Evolutionary conservation across 257 asterid species (phyloP).

Genomic region (Nicotiana noctiflora): DNA sequence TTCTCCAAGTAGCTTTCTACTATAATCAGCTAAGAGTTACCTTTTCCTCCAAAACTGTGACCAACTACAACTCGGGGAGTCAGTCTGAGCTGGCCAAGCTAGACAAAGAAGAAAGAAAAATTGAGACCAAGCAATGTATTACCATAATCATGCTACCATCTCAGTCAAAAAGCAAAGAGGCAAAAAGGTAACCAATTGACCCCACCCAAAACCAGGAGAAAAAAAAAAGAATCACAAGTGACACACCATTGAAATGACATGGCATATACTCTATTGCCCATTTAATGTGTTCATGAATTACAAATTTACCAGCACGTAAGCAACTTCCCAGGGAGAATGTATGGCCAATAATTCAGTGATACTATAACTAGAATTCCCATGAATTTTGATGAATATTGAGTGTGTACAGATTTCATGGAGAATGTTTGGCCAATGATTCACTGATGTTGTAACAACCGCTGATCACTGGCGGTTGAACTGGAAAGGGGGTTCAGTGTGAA

Average conservation of each 20-base stretch:
- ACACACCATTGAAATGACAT: background rate
- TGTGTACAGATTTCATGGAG: too few relatives aligned
- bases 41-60: constrained; percentile 99
- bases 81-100: constrained; percentile 84
- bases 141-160: background rate
- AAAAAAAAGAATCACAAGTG: background rate
- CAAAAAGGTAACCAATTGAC: background rate
- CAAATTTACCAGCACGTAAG: background rate
- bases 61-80: constrained; percentile 94
- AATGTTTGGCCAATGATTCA: too few relatives aligned
- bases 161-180: background rate
- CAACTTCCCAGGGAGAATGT: background rate
- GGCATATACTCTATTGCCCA: background rate
- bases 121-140: background rate
- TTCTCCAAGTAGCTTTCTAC: background rate
- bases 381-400: too few relatives aligned
- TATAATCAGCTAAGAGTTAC: constrained; percentile 28
- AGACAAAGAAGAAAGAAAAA: constrained; percentile 17
- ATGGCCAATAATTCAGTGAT: background rate
- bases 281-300: background rate
- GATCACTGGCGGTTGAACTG: too few relatives aligned
- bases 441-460: too few relatives aligned
- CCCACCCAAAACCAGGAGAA: background rate
- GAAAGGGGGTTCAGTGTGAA: too few relatives aligned
- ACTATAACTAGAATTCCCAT: too few relatives aligned